Evolutionary conservation across 164 flowering plant genomes (phyloP).

Genomic region (Nymphaea thermarum): DNA sequence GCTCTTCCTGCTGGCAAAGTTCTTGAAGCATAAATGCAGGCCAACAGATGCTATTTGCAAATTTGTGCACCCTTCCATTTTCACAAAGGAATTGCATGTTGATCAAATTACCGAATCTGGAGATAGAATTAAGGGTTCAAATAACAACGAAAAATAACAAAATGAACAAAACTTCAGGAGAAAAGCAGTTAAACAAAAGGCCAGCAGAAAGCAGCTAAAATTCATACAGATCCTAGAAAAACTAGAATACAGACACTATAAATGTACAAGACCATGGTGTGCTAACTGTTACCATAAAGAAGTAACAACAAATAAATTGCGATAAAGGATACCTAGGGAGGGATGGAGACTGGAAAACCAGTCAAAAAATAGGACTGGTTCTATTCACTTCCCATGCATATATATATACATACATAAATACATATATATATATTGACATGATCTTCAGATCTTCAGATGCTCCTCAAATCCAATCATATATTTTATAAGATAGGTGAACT

Average conservation of each 20-base stretch:
- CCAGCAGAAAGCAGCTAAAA: background rate
- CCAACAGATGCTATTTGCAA: conserved; percentile 87
- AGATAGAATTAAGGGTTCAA: conserved; percentile 36
- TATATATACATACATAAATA: too few species aligned
- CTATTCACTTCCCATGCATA: too few species aligned
- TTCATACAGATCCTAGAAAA: background rate
- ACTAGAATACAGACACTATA: background rate
- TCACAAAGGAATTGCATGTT: conserved; percentile 92
- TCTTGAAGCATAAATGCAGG: conserved; percentile 84
- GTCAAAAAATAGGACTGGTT: too few species aligned
- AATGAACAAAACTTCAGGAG: background rate
- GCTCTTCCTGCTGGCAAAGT: conserved; percentile 21
- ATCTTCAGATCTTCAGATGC: too few species aligned
- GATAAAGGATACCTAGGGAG: too few species aligned
- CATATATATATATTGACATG: too few species aligned
- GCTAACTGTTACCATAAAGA: too few species aligned
- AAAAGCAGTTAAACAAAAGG: background rate
- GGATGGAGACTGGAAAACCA: too few species aligned
- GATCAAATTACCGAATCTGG: conserved; percentile 79
- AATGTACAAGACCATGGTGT: too few species aligned
- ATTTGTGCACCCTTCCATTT: conserved; percentile 89
- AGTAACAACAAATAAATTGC: too few species aligned
- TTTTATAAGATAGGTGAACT: too few species aligned
- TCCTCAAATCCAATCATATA: too few species aligned
- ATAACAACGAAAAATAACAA: background rate